These are phyloP conservation scores for Backusella westeae DNA, from an alignment of 192 early-diverging fungal species.

Conservation along the genomic window DNA sequence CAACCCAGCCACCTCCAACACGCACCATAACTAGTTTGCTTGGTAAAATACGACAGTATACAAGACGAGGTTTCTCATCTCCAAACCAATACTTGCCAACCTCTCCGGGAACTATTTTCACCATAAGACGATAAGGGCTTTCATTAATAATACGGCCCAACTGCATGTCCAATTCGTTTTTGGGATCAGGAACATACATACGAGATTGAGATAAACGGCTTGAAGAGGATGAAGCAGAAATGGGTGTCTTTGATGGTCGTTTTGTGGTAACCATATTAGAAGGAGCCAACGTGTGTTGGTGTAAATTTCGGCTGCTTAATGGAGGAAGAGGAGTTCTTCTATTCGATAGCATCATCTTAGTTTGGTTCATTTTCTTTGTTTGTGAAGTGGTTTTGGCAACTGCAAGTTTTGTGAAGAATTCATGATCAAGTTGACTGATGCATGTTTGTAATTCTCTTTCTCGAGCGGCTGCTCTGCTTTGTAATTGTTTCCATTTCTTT, in stretches of 20 bases:
- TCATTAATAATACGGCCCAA: slow-evolving; percentile 60
- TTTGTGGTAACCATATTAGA: background rate
- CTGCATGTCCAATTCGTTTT: slow-evolving; percentile 56
- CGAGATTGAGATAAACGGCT: background rate
- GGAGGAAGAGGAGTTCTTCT: background rate
- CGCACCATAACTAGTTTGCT: slow-evolving; percentile 65
- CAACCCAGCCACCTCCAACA: slow-evolving; percentile 66
- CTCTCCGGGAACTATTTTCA: slow-evolving; percentile 47
- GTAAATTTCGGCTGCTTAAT: background rate
- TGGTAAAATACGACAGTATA: slow-evolving; percentile 59
- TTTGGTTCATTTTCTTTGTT: background rate
- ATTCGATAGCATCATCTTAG: background rate
- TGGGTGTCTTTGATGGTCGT: background rate
- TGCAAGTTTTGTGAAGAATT: slow-evolving; percentile 35
- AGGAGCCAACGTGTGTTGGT: background rate
- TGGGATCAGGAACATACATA: slow-evolving; percentile 51
- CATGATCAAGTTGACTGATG: slow-evolving; percentile 30
- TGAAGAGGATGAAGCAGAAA: slow-evolving; percentile 1
- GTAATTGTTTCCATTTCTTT: slow-evolving; percentile 49
- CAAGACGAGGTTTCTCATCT: slow-evolving; percentile 58
- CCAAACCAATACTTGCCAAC: slow-evolving; percentile 67
- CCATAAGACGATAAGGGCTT: slow-evolving; percentile 45
- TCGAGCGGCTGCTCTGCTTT: slow-evolving; percentile 39
- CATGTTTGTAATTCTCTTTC: slow-evolving; percentile 45
- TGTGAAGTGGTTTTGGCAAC: slow-evolving; percentile 17